Percentiles rank a stretch among this genome's conserved stretches.
Evolutionary conservation across 2,329 filamentous ascomycete genomes (phyloP).

Genomic region (Sporothrix inflata): DNA sequence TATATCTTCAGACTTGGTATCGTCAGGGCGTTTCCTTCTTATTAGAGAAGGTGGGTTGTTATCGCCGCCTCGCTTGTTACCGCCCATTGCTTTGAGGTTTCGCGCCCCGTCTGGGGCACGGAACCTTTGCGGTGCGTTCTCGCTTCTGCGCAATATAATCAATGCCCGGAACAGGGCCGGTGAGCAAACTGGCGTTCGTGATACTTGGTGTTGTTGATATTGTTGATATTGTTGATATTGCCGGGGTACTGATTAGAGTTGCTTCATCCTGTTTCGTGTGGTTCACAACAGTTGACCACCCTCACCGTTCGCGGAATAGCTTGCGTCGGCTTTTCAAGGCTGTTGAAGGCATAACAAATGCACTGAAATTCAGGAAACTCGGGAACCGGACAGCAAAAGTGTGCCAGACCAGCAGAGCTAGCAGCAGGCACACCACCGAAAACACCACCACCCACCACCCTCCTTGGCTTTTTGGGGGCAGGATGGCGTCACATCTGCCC

Average conservation of each 20-base stretch:
- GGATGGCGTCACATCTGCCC: conserved; percentile 22
- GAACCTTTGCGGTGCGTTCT: not conserved
- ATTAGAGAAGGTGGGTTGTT: not conserved
- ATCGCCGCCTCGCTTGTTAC: not conserved
- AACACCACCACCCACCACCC: not conserved
- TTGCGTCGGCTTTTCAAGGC: conserved; percentile 10
- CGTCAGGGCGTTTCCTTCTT: not conserved
- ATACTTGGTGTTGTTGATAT: not conserved
- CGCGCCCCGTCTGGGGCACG: not conserved
- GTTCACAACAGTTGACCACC: not conserved
- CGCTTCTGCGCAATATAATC: not conserved
- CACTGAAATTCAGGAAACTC: not conserved
- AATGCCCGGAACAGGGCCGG: not conserved
- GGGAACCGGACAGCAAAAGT: not conserved
- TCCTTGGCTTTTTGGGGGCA: not conserved
- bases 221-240: not conserved
- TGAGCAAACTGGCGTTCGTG: not conserved
- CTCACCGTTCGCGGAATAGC: not conserved
- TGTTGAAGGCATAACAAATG: not conserved
- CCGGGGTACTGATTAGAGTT: not conserved
- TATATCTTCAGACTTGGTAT: not conserved
- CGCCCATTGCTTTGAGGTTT: not conserved
- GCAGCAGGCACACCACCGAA: conserved; percentile 1
- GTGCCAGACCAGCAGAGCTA: not conserved
- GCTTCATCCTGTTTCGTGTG: not conserved